Percentiles rank a stretch among this genome's conserved stretches.
These are phyloP conservation scores for Yarrowia divulgata DNA, from an alignment of 805 yeast genomes.

Conservation along the genomic window DNA sequence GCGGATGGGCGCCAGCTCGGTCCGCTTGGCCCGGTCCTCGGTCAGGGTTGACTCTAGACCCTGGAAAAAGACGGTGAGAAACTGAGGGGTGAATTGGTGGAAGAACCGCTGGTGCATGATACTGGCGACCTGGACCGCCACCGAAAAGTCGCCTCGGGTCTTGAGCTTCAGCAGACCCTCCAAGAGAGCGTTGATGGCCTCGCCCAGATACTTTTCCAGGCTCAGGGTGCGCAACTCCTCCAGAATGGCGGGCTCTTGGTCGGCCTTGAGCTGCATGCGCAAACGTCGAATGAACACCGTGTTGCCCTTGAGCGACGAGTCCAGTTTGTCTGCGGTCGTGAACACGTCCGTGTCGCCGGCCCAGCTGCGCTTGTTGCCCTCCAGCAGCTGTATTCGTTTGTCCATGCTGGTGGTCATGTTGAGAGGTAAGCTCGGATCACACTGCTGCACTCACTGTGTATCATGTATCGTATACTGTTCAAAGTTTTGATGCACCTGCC, in stretches of 20 bases:
- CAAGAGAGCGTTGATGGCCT: constrained; percentile 64
- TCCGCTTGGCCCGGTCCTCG: constrained; percentile 27
- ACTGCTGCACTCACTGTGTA: constrained; percentile 4
- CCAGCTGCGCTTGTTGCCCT: constrained; percentile 29
- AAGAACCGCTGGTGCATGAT: constrained; percentile 80
- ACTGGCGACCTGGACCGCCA: constrained; percentile 72
- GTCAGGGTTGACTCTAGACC: constrained; percentile 25
- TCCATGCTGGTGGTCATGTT: constrained; percentile 29
- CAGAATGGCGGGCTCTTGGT: constrained; percentile 57
- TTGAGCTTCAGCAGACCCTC: constrained; percentile 66
- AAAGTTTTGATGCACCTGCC: constrained; percentile 17
- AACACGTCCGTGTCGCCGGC: constrained; percentile 42
- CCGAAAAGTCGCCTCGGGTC: constrained; percentile 63
- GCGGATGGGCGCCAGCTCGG: constrained; percentile 50
- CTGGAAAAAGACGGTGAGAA: constrained; percentile 28
- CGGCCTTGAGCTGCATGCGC: constrained; percentile 63
- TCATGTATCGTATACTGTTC: no score
- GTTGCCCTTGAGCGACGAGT: constrained; percentile 81
- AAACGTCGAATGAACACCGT: constrained; percentile 77
- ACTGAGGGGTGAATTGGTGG: constrained; percentile 56
- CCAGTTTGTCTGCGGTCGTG: constrained; percentile 49
- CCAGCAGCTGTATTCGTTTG: constrained; percentile 34
- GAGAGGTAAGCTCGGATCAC: constrained; percentile 1
- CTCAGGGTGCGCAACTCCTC: constrained; percentile 69
- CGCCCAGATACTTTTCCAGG: constrained; percentile 76